phyloP scores from a whole-genome alignment of 116 monocot species.

The Posidonia oceanica region DNA sequence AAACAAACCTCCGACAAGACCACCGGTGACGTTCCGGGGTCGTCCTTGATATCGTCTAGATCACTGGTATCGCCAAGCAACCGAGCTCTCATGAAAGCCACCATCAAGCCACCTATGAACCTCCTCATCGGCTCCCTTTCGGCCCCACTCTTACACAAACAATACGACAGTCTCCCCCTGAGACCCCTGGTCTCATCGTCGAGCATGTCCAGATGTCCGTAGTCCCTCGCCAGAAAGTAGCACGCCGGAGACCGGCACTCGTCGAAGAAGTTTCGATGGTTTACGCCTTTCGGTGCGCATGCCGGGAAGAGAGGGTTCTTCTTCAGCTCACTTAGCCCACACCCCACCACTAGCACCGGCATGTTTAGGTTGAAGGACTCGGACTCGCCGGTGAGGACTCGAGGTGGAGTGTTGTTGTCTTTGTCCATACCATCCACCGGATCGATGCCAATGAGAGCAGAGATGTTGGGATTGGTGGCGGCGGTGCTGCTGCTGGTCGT shows the following conservation, averaged over 20 bases:
- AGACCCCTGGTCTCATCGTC: conserved; percentile 80
- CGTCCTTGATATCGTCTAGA: neutral
- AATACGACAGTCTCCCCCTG: conserved; percentile 45
- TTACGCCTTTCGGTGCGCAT: conserved; percentile 73
- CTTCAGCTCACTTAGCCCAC: conserved; percentile 43
- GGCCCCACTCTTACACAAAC: conserved; percentile 42
- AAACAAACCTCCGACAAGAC: conserved; percentile 1
- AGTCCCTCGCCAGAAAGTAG: conserved; percentile 61
- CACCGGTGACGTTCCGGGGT: neutral
- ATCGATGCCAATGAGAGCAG: conserved; percentile 65
- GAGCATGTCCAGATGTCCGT: conserved; percentile 75
- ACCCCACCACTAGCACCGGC: conserved; percentile 59
- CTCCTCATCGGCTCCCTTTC: conserved; percentile 35
- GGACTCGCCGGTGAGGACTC: conserved; percentile 47
- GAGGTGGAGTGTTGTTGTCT: conserved; percentile 53
- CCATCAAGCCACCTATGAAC: conserved; percentile 39
- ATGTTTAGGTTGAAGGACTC: conserved; percentile 29
- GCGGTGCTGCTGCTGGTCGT: too few species aligned
- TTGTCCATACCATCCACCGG: conserved; percentile 80
- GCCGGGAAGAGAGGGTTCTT: conserved; percentile 51
- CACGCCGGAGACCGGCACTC: conserved; percentile 52
- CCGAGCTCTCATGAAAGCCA: conserved; percentile 36
- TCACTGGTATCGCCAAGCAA: neutral
- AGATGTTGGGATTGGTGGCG: conserved; percentile 18
- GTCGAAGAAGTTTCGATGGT: conserved; percentile 61